Evolutionary conservation across 176 grass and related monocot species (phyloP).

Genomic region (Cenchrus purpureus): DNA sequence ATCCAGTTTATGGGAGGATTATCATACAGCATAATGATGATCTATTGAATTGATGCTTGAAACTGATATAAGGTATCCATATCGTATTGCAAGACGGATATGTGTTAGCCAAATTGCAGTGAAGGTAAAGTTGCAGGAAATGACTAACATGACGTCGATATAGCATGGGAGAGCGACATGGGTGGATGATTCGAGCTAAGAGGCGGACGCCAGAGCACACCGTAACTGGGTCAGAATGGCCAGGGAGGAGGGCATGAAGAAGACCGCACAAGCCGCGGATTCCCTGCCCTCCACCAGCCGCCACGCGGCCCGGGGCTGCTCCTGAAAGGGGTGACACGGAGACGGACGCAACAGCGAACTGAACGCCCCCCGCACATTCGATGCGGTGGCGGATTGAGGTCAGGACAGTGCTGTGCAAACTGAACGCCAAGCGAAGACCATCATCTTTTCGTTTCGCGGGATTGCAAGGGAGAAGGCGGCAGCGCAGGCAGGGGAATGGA

Average conservation of each 20-base stretch:
- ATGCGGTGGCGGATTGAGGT: background rate
- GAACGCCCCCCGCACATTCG: background rate
- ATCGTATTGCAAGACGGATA: background rate
- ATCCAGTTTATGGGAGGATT: background rate
- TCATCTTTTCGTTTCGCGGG: background rate
- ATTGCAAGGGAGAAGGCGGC: background rate
- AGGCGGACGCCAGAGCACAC: slow-evolving; percentile 7
- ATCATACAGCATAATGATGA: background rate
- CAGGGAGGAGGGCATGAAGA: slow-evolving; percentile 9
- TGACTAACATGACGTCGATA: background rate
- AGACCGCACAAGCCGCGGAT: slow-evolving; percentile 4
- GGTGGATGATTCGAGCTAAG: background rate
- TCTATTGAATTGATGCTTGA: background rate
- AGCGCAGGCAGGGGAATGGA: background rate
- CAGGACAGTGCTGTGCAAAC: background rate
- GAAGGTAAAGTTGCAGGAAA: slow-evolving; percentile 22
- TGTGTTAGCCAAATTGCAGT: slow-evolving; percentile 18
- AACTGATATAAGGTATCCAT: background rate
- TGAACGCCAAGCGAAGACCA: background rate
- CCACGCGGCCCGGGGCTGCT: slow-evolving; percentile 15
- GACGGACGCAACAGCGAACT: background rate
- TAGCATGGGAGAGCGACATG: background rate
- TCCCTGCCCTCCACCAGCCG: slow-evolving; percentile 7
- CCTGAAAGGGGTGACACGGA: slow-evolving; percentile 2
- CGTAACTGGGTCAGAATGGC: slow-evolving; percentile 10